A percentile compares a stretch with the other conserved stretches of the same genome.
These are phyloP conservation scores for Heterobasidion irregulare DNA, from an alignment of 1,284 basidiomycete genomes.

Conservation along the genomic window DNA sequence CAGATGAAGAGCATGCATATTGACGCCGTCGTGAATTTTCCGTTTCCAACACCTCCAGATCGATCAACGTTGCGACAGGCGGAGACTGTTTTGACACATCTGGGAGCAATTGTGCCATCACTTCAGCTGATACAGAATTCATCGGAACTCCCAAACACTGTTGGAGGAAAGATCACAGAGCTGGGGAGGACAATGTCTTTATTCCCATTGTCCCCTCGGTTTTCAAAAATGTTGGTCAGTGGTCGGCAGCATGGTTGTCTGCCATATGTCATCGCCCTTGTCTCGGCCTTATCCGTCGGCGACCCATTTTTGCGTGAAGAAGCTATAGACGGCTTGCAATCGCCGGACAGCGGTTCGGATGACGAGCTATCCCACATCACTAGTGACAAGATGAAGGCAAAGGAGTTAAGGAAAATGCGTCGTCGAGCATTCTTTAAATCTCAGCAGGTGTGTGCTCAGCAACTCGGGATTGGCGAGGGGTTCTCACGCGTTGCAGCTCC, in stretches of 20 bases:
- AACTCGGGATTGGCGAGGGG: slow-evolving; percentile 2
- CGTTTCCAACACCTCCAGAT: slow-evolving; percentile 96
- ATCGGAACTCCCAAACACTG: slow-evolving; percentile 13
- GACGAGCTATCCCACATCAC: slow-evolving; percentile 46
- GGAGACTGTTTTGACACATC: slow-evolving; percentile 72
- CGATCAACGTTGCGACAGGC: slow-evolving; percentile 72
- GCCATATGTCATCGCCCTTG: slow-evolving; percentile 87
- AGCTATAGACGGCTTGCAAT: slow-evolving; percentile 33
- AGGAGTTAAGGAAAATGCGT: slow-evolving; percentile 58
- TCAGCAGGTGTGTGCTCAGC: slow-evolving; percentile 49
- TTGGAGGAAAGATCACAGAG: slow-evolving; percentile 72
- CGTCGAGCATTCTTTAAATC: slow-evolving; percentile 75
- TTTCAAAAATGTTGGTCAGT: slow-evolving; percentile 90
- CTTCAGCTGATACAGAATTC: slow-evolving; percentile 18
- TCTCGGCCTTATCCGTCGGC: slow-evolving; percentile 89
- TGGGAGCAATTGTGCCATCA: slow-evolving; percentile 71
- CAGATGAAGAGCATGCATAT: slow-evolving; percentile 99
- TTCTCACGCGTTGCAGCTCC: slow-evolving; percentile 37
- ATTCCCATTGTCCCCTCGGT: slow-evolving; percentile 90
- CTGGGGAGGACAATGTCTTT: slow-evolving; percentile 88
- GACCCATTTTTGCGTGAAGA: slow-evolving; percentile 94
- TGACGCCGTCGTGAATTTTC: slow-evolving; percentile 94
- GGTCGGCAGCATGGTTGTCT: slow-evolving; percentile 90
- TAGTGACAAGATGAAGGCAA: slow-evolving; percentile 51
- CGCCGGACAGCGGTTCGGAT: slow-evolving; percentile 19